These are phyloP conservation scores for Prosopis cineraria DNA, from an alignment of 306 rosid species.

Conservation along the genomic window DNA sequence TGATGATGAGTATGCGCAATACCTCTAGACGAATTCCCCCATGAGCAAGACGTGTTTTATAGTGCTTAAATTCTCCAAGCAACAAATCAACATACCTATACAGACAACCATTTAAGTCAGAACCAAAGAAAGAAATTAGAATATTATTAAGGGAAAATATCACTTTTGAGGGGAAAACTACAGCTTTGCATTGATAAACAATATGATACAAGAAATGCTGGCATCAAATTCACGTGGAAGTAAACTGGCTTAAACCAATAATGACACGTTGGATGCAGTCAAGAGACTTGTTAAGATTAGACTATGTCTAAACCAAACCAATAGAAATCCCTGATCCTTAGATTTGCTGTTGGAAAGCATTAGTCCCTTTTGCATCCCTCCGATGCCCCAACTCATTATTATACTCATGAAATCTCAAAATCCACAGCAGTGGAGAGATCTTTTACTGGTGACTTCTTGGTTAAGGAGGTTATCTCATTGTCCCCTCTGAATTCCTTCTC, in stretches of 20 bases:
- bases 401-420: not conserved
- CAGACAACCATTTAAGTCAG: conserved; percentile 47
- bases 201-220: conserved; percentile 3
- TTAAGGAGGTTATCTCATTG: not conserved
- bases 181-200: conserved; percentile 16
- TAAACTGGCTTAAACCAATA: not conserved
- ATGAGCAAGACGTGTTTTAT: conserved; percentile 87
- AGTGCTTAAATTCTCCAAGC: conserved; percentile 98
- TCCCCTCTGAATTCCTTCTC: not conserved
- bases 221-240: not conserved
- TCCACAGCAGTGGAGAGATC: not conserved
- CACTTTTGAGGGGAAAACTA: not conserved
- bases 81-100: conserved; percentile 91
- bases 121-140: conserved; percentile 28
- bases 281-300: not conserved
- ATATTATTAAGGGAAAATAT: not conserved
- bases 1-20: conserved; percentile 35
- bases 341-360: not conserved
- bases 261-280: not conserved
- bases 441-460: not conserved
- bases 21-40: conserved; percentile 96
- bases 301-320: not conserved
- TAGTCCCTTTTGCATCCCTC: not conserved
- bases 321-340: not conserved
- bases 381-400: not conserved